phyloP scores from a whole-genome alignment of 495 filamentous ascomycete species.

The Aspergillus nidulans region DNA sequence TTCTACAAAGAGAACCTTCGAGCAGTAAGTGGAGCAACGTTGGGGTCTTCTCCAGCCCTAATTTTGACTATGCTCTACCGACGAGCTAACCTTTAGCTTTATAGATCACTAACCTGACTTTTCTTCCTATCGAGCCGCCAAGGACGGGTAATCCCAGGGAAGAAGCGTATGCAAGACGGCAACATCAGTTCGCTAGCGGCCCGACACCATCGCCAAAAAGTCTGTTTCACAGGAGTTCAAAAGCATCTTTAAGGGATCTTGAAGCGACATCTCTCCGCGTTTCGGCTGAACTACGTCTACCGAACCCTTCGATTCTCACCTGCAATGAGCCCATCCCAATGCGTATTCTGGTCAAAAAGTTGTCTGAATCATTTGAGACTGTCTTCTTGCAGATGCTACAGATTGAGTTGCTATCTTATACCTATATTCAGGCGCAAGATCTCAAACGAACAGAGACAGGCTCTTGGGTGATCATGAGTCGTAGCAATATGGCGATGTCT shows the following conservation, averaged over 20 bases:
- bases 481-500: conserved; percentile 61
- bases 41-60: neutral
- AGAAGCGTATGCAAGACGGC: conserved; percentile 79
- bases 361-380: conserved; percentile 56
- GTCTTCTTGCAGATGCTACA: conserved; percentile 76
- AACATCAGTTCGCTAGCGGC: conserved; percentile 64
- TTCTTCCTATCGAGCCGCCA: conserved; percentile 90
- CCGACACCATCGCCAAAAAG: conserved; percentile 32
- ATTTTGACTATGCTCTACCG: neutral
- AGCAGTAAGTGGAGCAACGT: conserved; percentile 36
- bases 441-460: conserved; percentile 58
- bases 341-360: conserved; percentile 69
- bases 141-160: conserved; percentile 59
- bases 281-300: conserved; percentile 73
- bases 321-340: conserved; percentile 83
- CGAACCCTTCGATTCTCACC: conserved; percentile 82
- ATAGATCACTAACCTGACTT: conserved; percentile 63
- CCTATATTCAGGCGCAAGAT: conserved; percentile 70
- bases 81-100: neutral
- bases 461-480: conserved; percentile 65
- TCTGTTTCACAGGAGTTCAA: conserved; percentile 48
- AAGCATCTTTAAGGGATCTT: conserved; percentile 19
- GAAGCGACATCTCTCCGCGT: conserved; percentile 44
- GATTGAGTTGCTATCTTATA: conserved; percentile 74
- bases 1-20: conserved; percentile 85